phyloP scores from a whole-genome alignment of 1,139 yeast species.

The Yamadazyma aaseri region DNA sequence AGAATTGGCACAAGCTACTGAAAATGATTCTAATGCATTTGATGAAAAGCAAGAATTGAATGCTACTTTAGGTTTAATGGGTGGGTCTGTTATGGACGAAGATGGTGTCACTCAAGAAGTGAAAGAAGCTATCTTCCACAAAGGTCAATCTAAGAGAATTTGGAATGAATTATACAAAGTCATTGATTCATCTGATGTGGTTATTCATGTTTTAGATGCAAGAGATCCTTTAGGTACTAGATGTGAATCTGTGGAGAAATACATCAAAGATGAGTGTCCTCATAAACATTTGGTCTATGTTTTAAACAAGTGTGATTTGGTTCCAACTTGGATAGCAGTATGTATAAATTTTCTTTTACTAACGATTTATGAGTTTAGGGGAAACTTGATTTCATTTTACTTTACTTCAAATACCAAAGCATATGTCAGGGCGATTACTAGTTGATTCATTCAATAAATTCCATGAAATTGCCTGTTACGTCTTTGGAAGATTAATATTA shows the following conservation, averaged over 20 bases:
- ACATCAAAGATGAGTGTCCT: constrained; percentile 89
- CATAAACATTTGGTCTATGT: constrained; percentile 95
- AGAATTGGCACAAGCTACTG: constrained; percentile 69
- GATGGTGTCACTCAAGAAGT: constrained; percentile 89
- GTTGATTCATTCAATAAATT: constrained; percentile 19
- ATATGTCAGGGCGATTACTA: constrained; percentile 68
- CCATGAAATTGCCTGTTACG: constrained; percentile 81
- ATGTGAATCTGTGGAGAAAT: constrained; percentile 90
- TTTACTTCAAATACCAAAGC: constrained; percentile 44
- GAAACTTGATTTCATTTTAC: constrained; percentile 2
- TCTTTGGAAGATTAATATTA: constrained; percentile 83
- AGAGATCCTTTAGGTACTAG: constrained; percentile 97
- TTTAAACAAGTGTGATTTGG: constrained; percentile 94
- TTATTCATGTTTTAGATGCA: constrained; percentile 93
- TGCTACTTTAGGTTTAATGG: constrained; percentile 78
- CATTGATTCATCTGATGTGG: constrained; percentile 94
- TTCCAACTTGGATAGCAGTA: constrained; percentile 99
- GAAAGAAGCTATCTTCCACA: constrained; percentile 91
- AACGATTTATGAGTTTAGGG: constrained; percentile 1
- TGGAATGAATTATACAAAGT: constrained; percentile 98
- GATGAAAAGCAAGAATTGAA: constrained; percentile 76
- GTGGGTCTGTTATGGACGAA: constrained; percentile 59
- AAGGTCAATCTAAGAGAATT: constrained; percentile 97
- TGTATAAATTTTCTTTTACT: constrained; percentile 41
- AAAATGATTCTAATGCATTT: constrained; percentile 55